Base-by-base conservation (phyloP, 2,329 filamentous ascomycete genomes). In the Periconia sp. region DNA sequence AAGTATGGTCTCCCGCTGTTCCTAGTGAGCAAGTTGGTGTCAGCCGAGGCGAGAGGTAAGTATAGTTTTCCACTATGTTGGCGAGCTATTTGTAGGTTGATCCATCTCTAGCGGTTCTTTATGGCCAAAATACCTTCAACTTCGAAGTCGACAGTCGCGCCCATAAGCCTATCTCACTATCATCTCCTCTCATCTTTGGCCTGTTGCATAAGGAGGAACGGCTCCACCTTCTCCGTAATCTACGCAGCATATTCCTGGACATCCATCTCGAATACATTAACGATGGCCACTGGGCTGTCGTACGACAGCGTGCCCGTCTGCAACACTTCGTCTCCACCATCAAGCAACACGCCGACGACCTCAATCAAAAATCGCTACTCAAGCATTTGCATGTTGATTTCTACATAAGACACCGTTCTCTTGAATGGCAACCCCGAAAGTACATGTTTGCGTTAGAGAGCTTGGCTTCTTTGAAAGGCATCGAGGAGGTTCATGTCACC, bases 401-500 rank as follows among this genome's bases (percentile, higher is more conserved):
- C 19, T 5, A 23, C 13, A 11, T 19, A 9, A 6, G 13, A 25
- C 24, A 30, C 24, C n/a, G n/a, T n/a, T n/a, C n/a, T n/a, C n/a
- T n/a, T n/a, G 23, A n/a, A 9, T 13, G 24, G 16, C 8, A 17
- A 15, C 9, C 8, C 12, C 42, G 40, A 6, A 42, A 48, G n/a
- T 48, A 26, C 39, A 59, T 59, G 43, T 59, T 52, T 34, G 42
- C 43, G 2, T 36, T 60, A 1, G 59, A 63, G 23, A 43, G 41
- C 18, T 44, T 63, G 3, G 43, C 52, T 8, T 23, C 22, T 6
- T 46, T 61, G 5, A 39, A 40, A 3, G 55, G 56, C 17, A 52
- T 63, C 32, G 45, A 47, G 22, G 17, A 55, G 5, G 55, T 60
- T 4, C 12, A 39, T 8, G 30, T 55, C n/a, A 35, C 11, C 6